Conservation (phyloP, 768 basidiomycete genomes). For the Sarcomyxa edulis region DNA sequence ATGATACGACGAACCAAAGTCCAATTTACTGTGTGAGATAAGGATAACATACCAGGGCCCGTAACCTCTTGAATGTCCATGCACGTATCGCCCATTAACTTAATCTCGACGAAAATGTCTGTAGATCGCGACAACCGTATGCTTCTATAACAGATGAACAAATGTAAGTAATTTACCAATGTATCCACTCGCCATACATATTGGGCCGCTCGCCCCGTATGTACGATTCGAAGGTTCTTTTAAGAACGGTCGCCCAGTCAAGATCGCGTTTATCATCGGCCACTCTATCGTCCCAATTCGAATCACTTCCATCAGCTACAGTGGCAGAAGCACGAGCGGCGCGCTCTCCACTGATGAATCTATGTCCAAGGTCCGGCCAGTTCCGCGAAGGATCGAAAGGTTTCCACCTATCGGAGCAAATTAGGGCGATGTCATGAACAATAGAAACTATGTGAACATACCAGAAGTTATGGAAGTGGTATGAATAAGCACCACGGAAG, state of each 20-base stretch:
- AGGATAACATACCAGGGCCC: too few relatives aligned
- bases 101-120: too few relatives aligned
- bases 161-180: conserved; percentile 24
- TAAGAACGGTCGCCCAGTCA: conserved; percentile 85
- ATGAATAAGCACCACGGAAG: conserved; percentile 89
- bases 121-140: too few relatives aligned
- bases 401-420: conserved; percentile 66
- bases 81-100: too few relatives aligned
- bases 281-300: conserved; percentile 28
- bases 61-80: too few relatives aligned
- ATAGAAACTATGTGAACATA: conserved; percentile 22
- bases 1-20: too few relatives aligned
- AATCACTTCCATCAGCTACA: conserved; percentile 7
- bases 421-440: neutral
- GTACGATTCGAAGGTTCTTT: conserved; percentile 92
- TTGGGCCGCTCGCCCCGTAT: conserved; percentile 84
- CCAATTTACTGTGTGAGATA: too few relatives aligned
- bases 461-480: conserved; percentile 95
- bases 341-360: conserved; percentile 73
- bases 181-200: conserved; percentile 83
- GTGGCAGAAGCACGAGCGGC: conserved; percentile 42
- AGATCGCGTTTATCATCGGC: conserved; percentile 69
- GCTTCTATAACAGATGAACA: too few relatives aligned
- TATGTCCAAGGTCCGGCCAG: conserved; percentile 83
- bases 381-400: conserved; percentile 86